These are phyloP conservation scores for Naganishia vishniacii DNA, from an alignment of 768 basidiomycete genomes.

Conservation along the genomic window DNA sequence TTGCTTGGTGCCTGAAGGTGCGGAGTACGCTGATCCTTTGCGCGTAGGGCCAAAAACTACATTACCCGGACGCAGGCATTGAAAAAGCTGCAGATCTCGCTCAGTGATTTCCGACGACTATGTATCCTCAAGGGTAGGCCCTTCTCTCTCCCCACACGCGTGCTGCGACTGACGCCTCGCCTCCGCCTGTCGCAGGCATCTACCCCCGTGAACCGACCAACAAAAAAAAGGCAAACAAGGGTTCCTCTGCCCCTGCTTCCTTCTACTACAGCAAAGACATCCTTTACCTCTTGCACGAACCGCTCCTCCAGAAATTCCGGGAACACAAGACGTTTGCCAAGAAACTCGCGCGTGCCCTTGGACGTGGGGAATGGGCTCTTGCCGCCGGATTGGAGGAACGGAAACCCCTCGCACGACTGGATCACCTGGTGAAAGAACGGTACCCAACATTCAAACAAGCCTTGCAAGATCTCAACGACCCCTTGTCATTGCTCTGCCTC, in stretches of 20 bases:
- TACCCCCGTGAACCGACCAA: conserved; percentile 92
- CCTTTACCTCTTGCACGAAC: conserved; percentile 92
- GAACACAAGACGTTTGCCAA: conserved; percentile 99
- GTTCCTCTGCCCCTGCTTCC: conserved; percentile 89
- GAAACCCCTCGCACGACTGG: conserved; percentile 82
- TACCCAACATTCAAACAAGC: conserved; percentile 97
- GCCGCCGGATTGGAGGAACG: conserved; percentile 91
- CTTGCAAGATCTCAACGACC: conserved; percentile 92
- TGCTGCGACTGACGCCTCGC: conserved; percentile 19
- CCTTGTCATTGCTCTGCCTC: conserved; percentile 86
- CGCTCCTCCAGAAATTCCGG: conserved; percentile 81
- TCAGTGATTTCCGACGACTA: conserved; percentile 90
- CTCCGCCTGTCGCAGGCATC: conserved; percentile 73
- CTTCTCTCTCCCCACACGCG: conserved; percentile 1
- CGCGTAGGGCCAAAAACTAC: conserved; percentile 50
- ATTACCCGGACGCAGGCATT: conserved; percentile 82
- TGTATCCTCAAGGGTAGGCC: conserved; percentile 90
- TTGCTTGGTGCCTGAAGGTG: background rate
- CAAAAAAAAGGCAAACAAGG: conserved; percentile 92
- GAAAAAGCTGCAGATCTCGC: conserved; percentile 91
- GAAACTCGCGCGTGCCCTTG: conserved; percentile 86
- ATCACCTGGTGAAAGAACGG: conserved; percentile 98
- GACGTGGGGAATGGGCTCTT: conserved; percentile 87
- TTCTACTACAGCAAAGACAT: conserved; percentile 99
- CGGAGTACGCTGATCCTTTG: background rate